A percentile compares a stretch with the other conserved stretches of the same genome.
Evolutionary conservation across 805 yeast genomes (phyloP).

Genomic region (Kazachstania bromeliacearum): DNA sequence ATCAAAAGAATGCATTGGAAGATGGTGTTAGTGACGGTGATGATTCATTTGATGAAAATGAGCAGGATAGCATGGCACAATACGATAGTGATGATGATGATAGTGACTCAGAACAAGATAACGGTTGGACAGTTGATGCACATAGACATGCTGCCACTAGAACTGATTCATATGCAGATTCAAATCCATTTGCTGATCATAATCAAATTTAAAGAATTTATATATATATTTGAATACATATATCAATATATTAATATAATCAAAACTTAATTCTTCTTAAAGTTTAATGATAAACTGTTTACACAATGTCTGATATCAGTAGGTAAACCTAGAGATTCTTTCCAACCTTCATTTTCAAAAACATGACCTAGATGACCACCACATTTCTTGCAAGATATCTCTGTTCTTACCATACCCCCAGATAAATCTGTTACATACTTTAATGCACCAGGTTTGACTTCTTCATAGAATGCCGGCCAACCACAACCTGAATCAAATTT

Average conservation of each 20-base stretch:
- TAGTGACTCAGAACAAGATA: conserved; percentile 8
- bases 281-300: conserved; percentile 73
- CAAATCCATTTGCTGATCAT: conserved; percentile 44
- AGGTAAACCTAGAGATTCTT: conserved; percentile 34
- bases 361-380: conserved; percentile 96
- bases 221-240: background rate
- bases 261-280: conserved; percentile 26
- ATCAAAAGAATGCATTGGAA: conserved; percentile 40
- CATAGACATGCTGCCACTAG: background rate
- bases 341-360: conserved; percentile 86
- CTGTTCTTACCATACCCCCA: conserved; percentile 76
- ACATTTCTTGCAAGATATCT: conserved; percentile 80
- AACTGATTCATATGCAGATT: conserved; percentile 2
- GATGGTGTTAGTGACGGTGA: conserved; percentile 37
- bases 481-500: conserved; percentile 92
- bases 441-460: conserved; percentile 66
- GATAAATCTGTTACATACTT: conserved; percentile 48
- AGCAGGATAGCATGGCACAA: conserved; percentile 32
- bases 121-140: conserved; percentile 2
- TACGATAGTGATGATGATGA: conserved; percentile 15
- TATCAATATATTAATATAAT: conserved; percentile 2
- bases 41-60: conserved; percentile 30
- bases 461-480: conserved; percentile 96
- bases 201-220: conserved; percentile 24
- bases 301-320: conserved; percentile 95